Evolutionary conservation across 2,329 filamentous ascomycete species (phyloP).

Genomic region (Colletotrichum zoysiae): DNA sequence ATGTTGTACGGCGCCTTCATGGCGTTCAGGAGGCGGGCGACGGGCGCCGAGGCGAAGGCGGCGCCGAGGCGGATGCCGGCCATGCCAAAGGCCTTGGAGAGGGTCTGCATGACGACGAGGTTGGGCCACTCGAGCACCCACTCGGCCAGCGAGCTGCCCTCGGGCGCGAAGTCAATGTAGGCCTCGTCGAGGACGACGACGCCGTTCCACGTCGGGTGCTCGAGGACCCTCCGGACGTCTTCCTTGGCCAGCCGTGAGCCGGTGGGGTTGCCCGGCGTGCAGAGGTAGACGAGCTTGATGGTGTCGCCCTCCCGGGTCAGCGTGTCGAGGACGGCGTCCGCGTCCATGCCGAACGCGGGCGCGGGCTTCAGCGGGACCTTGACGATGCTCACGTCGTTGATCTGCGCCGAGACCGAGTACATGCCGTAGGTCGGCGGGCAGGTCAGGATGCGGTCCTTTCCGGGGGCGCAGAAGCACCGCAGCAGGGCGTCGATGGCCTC

Average conservation of each 20-base stretch:
- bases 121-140: constrained; percentile 96
- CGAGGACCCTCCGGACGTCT: constrained; percentile 79
- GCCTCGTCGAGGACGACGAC: constrained; percentile 94
- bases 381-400: constrained; percentile 90
- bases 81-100: constrained; percentile 97
- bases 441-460: constrained; percentile 88
- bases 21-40: constrained; percentile 87
- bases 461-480: constrained; percentile 91
- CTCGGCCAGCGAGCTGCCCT: constrained; percentile 83
- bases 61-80: constrained; percentile 92
- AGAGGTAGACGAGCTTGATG: constrained; percentile 93
- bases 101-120: constrained; percentile 96
- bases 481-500: constrained; percentile 96
- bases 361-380: constrained; percentile 84
- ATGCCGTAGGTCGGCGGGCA: constrained; percentile 99
- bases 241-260: constrained; percentile 81
- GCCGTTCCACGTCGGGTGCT: constrained; percentile 95
- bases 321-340: constrained; percentile 73
- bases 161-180: constrained; percentile 91
- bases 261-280: constrained; percentile 95
- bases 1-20: constrained; percentile 98
- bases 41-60: constrained; percentile 80
- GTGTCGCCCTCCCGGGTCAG: constrained; percentile 67
- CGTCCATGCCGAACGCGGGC: constrained; percentile 80
- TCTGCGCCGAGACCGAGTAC: constrained; percentile 94